Conservation (phyloP, 176 grass and related monocot species). For the Musa troglodytarum region DNA sequence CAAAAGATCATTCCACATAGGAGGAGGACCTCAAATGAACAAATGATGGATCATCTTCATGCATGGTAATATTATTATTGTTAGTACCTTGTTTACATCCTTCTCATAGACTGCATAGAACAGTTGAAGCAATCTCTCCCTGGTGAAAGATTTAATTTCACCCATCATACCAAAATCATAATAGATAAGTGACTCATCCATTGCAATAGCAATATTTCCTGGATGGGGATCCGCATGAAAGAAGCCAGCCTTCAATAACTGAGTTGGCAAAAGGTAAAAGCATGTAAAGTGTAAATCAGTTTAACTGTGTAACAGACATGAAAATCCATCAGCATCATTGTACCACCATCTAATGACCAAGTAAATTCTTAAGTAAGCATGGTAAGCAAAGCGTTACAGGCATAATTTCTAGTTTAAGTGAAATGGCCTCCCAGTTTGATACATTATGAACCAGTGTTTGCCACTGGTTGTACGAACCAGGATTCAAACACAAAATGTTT, state of each 20-base stretch:
- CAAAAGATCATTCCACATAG: neutral
- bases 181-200: conserved; percentile 77
- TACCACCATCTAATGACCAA: neutral
- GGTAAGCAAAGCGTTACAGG: too few relatives aligned
- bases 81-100: conserved; percentile 84
- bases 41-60: neutral
- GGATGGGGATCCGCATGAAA: conserved; percentile 98
- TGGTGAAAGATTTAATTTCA: conserved; percentile 94
- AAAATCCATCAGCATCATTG: neutral
- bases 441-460: too few relatives aligned
- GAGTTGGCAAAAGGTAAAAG: conserved; percentile 25
- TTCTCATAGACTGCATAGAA: conserved; percentile 97
- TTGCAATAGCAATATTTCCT: conserved; percentile 92
- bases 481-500: too few relatives aligned
- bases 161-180: conserved; percentile 99
- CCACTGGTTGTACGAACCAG: too few relatives aligned
- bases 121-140: conserved; percentile 79
- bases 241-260: conserved; percentile 92
- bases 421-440: too few relatives aligned
- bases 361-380: neutral
- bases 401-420: too few relatives aligned
- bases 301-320: neutral
- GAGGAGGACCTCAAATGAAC: neutral
- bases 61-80: neutral
- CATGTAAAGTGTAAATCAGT: neutral